Base-by-base conservation (phyloP, 139 green algal genomes). In the Trebouxia sp. region DNA sequence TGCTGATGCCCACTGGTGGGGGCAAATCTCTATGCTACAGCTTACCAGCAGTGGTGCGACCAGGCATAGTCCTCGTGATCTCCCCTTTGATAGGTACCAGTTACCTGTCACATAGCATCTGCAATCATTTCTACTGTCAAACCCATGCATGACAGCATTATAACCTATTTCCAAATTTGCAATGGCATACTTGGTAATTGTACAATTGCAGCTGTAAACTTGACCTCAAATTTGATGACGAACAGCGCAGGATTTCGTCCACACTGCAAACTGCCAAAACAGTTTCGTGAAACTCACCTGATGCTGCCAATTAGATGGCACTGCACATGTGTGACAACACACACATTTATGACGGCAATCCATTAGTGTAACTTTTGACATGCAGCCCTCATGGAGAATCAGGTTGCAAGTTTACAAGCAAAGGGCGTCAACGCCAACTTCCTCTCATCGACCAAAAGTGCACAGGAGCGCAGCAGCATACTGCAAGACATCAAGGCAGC, bases 341-440 rank as follows among this genome's bases (percentile, higher is more conserved):
- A 39, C 9, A 15, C 56, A 6, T 32, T 15, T 24, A 26, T 43
- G 7, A 43, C 35, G n/a, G n/a, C n/a, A n/a, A n/a, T n/a, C n/a
- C n/a, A n/a, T n/a, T n/a, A n/a, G n/a, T n/a, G n/a, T n/a, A n/a
- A n/a, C n/a, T n/a, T n/a, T n/a, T n/a, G n/a, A n/a, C n/a, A n/a
- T 62, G 20, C 85, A 92, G 89, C 89, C 1, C 82, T 93, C 26
- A 93, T 93, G 89, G 37, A 84, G 55, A 84, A 84, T 69, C 80
- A 84, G 42, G 80, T 84, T 12, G 75, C 77, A 8, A 80, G 65
- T 15, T 67, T 93, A 43, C 75, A 50, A 17, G 65, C 43, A 0
- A 79, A 50, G 41, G 87, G 84, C 39, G 66, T 93, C 12, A 32
- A 12, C 14, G 83, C 80, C 8, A 83, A 82, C 11, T 85, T 85